Conservation (phyloP, 2,329 filamentous ascomycete species). For the Claviceps cyperi region DNA sequence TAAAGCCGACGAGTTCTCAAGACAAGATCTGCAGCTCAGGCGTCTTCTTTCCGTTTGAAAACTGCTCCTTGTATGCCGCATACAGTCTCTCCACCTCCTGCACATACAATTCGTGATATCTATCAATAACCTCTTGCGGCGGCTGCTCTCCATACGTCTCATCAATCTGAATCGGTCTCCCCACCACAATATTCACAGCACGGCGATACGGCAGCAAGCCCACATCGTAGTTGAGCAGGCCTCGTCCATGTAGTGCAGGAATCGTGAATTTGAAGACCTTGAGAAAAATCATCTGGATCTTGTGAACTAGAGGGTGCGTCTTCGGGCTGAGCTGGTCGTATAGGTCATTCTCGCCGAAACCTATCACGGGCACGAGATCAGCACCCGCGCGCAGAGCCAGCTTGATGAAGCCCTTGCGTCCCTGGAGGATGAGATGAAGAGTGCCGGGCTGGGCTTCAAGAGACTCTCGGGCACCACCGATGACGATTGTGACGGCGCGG, state of each 20-base stretch:
- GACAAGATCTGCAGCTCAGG: constrained; percentile 55
- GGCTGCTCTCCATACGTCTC: constrained; percentile 44
- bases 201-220: constrained; percentile 87
- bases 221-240: constrained; percentile 95
- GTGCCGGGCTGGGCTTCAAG: constrained; percentile 72
- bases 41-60: constrained; percentile 45
- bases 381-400: constrained; percentile 85
- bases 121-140: constrained; percentile 60
- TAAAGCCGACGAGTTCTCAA: constrained; percentile 16
- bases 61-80: constrained; percentile 65
- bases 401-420: constrained; percentile 87
- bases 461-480: constrained; percentile 84
- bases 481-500: constrained; percentile 88
- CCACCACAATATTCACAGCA: constrained; percentile 80
- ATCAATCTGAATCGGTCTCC: constrained; percentile 60
- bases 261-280: constrained; percentile 83
- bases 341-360: constrained; percentile 89
- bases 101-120: constrained; percentile 67
- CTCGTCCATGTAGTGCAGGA: constrained; percentile 76
- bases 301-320: constrained; percentile 65
- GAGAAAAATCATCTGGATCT: constrained; percentile 71
- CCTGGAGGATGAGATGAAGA: constrained; percentile 63
- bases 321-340: constrained; percentile 79
- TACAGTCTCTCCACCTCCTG: constrained; percentile 59
- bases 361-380: constrained; percentile 80